Evolutionary conservation across 2,329 filamentous ascomycete species (phyloP).

Genomic region (Mycocentrospora acerina): DNA sequence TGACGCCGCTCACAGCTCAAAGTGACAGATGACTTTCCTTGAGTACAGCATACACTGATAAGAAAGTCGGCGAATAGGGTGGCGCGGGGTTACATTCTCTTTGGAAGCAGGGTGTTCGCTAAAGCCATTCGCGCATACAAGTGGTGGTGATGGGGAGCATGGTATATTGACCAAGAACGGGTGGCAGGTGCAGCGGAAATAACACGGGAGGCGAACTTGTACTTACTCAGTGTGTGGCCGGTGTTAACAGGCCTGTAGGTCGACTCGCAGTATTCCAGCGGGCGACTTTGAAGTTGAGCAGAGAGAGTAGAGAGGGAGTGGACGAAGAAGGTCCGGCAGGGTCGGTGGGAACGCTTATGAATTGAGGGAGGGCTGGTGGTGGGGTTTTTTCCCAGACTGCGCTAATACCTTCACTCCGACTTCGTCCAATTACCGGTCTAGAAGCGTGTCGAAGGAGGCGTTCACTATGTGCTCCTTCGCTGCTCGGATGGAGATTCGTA

Average conservation of each 20-base stretch:
- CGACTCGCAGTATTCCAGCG: slow-evolving; percentile 31
- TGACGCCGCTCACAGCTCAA: slow-evolving; percentile 22
- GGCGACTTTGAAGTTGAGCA: slow-evolving; percentile 30
- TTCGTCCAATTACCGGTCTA: slow-evolving; percentile 33
- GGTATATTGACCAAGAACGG: slow-evolving; percentile 12
- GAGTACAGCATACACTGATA: slow-evolving; percentile 32
- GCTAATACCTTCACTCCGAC: slow-evolving; percentile 37
- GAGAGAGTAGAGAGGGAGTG: slow-evolving; percentile 13
- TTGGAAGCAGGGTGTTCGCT: slow-evolving; percentile 18
- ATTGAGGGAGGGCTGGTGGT: slow-evolving; percentile 31
- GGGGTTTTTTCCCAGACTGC: slow-evolving; percentile 40
- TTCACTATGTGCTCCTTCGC: slow-evolving; percentile 16
- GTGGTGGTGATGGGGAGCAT: slow-evolving; percentile 11
- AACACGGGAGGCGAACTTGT: slow-evolving; percentile 12
- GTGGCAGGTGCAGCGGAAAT: slow-evolving; percentile 16
- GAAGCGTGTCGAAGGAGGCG: slow-evolving; percentile 26
- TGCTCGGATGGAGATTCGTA: slow-evolving; percentile 13
- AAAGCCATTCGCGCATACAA: slow-evolving; percentile 24
- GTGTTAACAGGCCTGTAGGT: slow-evolving; percentile 26
- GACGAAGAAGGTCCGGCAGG: slow-evolving; percentile 18
- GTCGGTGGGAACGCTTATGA: slow-evolving; percentile 38
- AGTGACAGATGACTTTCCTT: slow-evolving; percentile 29
- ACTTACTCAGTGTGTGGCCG: slow-evolving; percentile 34
- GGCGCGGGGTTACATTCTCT: slow-evolving; percentile 27
- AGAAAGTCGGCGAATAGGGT: slow-evolving; percentile 36